These are phyloP conservation scores for Dendrocalamus latiflorus DNA, from an alignment of 202 grass and related monocot species.

Conservation along the genomic window DNA sequence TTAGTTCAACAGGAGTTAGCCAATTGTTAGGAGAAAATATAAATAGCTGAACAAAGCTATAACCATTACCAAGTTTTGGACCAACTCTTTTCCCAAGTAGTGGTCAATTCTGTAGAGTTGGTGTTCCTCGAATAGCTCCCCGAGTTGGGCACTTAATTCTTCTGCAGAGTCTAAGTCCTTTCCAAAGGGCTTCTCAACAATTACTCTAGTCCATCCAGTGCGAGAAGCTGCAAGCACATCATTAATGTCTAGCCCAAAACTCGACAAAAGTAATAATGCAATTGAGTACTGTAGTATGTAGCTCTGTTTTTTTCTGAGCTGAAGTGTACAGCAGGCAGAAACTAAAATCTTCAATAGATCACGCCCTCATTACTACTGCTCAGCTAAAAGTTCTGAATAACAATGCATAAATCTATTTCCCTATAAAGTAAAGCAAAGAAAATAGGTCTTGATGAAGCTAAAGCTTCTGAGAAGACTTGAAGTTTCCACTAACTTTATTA, in stretches of 20 bases:
- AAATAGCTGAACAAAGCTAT: constrained; percentile 17
- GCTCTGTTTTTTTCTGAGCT: neutral
- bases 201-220: constrained; percentile 83
- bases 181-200: constrained; percentile 98
- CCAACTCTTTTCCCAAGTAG: constrained; percentile 98
- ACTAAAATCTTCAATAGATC: neutral
- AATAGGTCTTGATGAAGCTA: too few relatives aligned
- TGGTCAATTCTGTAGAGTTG: constrained; percentile 99
- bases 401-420: neutral
- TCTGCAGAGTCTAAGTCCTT: constrained; percentile 89
- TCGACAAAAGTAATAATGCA: neutral
- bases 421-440: too few relatives aligned
- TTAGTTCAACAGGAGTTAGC: constrained; percentile 30
- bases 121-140: constrained; percentile 81
- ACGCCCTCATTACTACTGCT: neutral
- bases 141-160: constrained; percentile 89
- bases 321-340: neutral
- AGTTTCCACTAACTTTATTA: neutral
- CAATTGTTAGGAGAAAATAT: neutral
- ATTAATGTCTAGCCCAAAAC: constrained; percentile 24
- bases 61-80: constrained; percentile 93
- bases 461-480: too few relatives aligned
- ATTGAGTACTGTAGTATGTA: neutral
- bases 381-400: neutral
- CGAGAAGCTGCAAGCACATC: constrained; percentile 48